A percentile compares a stretch with the other conserved stretches of the same genome.
These are phyloP conservation scores for Aquilaria sinensis DNA, from an alignment of 345 rosid genomes.

Conservation along the genomic window DNA sequence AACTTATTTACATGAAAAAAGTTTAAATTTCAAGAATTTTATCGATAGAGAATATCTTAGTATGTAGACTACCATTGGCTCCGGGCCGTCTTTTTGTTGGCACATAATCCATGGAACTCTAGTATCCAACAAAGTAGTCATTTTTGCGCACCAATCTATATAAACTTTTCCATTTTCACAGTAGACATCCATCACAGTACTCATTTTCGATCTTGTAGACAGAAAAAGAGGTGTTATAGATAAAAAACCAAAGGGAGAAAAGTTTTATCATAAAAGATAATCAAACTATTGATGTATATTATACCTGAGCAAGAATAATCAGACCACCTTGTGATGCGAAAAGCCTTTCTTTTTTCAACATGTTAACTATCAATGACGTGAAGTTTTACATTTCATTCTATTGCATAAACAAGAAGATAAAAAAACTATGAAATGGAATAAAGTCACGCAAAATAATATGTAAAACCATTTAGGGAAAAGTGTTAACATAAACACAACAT, in stretches of 20 bases:
- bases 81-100: conserved; percentile 39
- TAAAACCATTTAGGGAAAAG: background rate
- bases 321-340: conserved; percentile 13
- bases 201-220: background rate
- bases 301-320: conserved; percentile 3
- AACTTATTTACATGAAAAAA: too few species aligned
- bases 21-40: background rate
- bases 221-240: too few species aligned
- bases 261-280: too few species aligned
- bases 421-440: background rate
- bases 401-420: background rate
- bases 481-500: conserved; percentile 37
- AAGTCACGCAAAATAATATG: too few species aligned
- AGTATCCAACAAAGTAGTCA: conserved; percentile 29
- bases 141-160: conserved; percentile 19
- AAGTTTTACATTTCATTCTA: conserved; percentile 7
- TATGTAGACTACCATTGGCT: conserved; percentile 26
- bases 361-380: conserved; percentile 4
- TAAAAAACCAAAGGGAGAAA: too few species aligned
- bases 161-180: background rate
- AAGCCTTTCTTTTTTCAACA: conserved; percentile 2
- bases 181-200: background rate
- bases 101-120: conserved; percentile 68
- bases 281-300: too few species aligned
- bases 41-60: too few species aligned